phyloP scores from a whole-genome alignment of 495 filamentous ascomycete species.

The Aspergillus olivimuriae region DNA sequence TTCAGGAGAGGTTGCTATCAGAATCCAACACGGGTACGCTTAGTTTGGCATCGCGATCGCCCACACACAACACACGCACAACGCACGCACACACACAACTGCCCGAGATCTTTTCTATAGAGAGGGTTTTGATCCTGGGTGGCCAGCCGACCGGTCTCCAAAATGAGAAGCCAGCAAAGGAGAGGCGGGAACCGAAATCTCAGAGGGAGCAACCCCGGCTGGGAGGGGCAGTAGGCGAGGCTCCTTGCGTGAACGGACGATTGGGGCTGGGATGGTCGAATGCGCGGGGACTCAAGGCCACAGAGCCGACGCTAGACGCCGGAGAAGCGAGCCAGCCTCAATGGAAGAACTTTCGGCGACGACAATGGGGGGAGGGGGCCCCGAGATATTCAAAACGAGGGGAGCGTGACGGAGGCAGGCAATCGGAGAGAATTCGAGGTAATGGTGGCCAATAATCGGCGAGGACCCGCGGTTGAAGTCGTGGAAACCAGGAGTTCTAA shows the following conservation, averaged over 20 bases:
- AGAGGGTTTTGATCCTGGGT: no score
- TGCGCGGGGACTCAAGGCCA: background rate
- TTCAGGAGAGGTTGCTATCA: constrained; percentile 18
- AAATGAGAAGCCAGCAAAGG: constrained; percentile 5
- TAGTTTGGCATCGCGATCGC: constrained; percentile 39
- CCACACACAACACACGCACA: constrained; percentile 17
- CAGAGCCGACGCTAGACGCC: constrained; percentile 6
- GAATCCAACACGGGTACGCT: constrained; percentile 22
- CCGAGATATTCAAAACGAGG: no score
- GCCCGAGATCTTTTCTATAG: no score
- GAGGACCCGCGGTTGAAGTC: constrained; percentile 11
- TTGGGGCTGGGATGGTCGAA: constrained; percentile 3
- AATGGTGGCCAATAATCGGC: constrained; percentile 3
- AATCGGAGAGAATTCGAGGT: background rate
- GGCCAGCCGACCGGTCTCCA: no score
- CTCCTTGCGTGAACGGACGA: constrained; percentile 20
- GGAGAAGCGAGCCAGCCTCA: constrained; percentile 9
- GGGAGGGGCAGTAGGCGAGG: constrained; percentile 10
- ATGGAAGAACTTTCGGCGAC: constrained; percentile 5
- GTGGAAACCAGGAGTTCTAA: constrained; percentile 31
- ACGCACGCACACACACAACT: no score
- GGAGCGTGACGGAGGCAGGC: no score
- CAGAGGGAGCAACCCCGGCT: constrained; percentile 9
- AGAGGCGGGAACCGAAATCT: constrained; percentile 1
- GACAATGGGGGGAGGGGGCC: no score